phyloP scores from a whole-genome alignment of 148 eudicot genomes.

The Bassia scoparia region DNA sequence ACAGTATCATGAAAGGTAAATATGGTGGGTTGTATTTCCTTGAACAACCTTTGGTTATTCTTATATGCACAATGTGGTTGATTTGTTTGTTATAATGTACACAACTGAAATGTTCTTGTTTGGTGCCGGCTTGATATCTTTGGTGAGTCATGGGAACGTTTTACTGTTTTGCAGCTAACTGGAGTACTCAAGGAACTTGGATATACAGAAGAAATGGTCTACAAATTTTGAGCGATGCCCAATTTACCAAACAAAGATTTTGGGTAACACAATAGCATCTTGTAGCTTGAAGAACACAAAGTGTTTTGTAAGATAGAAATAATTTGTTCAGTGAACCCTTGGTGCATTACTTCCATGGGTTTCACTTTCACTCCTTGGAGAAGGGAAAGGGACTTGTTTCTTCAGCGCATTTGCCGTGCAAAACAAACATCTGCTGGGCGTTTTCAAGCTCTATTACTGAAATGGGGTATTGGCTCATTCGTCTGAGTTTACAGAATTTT shows the following conservation, averaged over 20 bases:
- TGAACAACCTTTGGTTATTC: neutral
- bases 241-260: conserved; percentile 4
- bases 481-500: too few relatives aligned
- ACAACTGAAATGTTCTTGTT: neutral
- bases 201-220: conserved; percentile 81
- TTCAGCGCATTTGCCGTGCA: neutral
- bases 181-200: conserved; percentile 91
- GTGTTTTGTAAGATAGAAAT: neutral
- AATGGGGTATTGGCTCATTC: neutral
- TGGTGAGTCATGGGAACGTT: neutral
- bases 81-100: neutral
- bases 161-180: conserved; percentile 41
- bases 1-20: too few relatives aligned
- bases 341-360: neutral
- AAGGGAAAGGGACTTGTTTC: neutral
- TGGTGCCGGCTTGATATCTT: neutral
- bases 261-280: conserved; percentile 9
- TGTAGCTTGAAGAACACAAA: conserved; percentile 14
- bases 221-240: conserved; percentile 54
- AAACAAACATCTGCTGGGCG: conserved; percentile 7
- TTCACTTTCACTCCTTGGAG: neutral
- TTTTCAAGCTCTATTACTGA: conserved; percentile 10
- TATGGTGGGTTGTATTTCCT: too few relatives aligned
- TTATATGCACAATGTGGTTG: neutral
- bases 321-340: conserved; percentile 12